These are phyloP conservation scores for Borovskyia barvae DNA, from an alignment of 208 protist species.

Conservation along the genomic window DNA sequence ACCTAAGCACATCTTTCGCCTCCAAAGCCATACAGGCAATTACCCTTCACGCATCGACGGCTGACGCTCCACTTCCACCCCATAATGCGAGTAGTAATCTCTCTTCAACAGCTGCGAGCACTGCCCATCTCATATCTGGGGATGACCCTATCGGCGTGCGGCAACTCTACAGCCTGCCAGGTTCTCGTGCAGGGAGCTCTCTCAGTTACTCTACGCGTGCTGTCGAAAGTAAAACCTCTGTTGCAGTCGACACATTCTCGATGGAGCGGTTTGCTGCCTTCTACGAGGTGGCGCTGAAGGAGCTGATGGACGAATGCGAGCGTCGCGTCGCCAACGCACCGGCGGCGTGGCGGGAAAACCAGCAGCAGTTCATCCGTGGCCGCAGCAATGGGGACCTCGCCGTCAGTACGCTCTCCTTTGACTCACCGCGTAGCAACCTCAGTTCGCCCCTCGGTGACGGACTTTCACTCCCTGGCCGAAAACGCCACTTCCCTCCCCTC, in stretches of 20 bases:
- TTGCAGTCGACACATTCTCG: conserved; percentile 24
- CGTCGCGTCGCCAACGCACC: conserved; percentile 56
- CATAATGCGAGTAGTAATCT: conserved; percentile 3
- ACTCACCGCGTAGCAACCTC: conserved; percentile 32
- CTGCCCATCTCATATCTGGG: not conserved
- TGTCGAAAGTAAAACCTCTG: not conserved
- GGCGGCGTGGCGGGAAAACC: conserved; percentile 13
- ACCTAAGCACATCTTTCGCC: conserved; percentile 10
- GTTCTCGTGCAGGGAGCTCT: conserved; percentile 15
- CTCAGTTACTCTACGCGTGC: not conserved
- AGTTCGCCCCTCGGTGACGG: conserved; percentile 6
- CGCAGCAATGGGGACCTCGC: conserved; percentile 23
- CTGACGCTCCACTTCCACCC: not conserved
- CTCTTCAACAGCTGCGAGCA: not conserved
- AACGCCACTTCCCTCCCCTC: not conserved
- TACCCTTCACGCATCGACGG: not conserved
- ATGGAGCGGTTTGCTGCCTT: conserved; percentile 59
- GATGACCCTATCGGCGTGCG: conserved; percentile 27
- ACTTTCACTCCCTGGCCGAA: not conserved
- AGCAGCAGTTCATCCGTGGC: conserved; percentile 26
- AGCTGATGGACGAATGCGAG: conserved; percentile 76
- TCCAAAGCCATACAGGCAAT: conserved; percentile 21
- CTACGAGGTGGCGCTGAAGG: conserved; percentile 68
- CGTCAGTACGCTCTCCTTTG: conserved; percentile 46
- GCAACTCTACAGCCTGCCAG: conserved; percentile 23